A percentile compares a stretch with the other conserved stretches of the same genome.
These are phyloP conservation scores for Rubia tinctorum DNA, from an alignment of 305 asterid species.

Conservation along the genomic window DNA sequence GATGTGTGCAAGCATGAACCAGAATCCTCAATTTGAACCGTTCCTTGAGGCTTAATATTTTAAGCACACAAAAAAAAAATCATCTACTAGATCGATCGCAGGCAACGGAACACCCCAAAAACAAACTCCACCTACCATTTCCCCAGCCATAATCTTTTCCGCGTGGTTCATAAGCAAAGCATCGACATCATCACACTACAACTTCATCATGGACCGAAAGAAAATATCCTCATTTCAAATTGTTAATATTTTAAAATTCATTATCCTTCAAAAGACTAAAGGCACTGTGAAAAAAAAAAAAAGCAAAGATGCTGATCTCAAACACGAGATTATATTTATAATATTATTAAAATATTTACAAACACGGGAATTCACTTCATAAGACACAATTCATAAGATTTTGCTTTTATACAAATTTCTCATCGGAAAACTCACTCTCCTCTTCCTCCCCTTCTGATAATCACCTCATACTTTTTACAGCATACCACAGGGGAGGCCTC, in stretches of 20 bases:
- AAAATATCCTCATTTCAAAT: too few relatives aligned
- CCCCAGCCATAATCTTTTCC: not conserved
- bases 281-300: too few relatives aligned
- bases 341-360: conserved; percentile 25
- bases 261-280: too few relatives aligned
- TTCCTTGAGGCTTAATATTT: not conserved
- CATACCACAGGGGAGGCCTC: conserved; percentile 39
- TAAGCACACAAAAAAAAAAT: not conserved
- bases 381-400: conserved; percentile 17
- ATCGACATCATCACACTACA: conserved; percentile 18
- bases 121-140: not conserved
- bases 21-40: conserved; percentile 2
- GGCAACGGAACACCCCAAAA: not conserved
- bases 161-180: conserved; percentile 47
- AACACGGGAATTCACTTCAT: conserved; percentile 28
- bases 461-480: conserved; percentile 44
- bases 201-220: not conserved
- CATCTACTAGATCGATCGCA: not conserved
- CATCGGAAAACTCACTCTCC: too few relatives aligned
- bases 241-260: too few relatives aligned
- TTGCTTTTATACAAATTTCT: conserved; percentile 38
- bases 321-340: not conserved
- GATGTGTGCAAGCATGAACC: conserved; percentile 2
- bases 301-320: not conserved
- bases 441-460: conserved; percentile 31